phyloP scores from a whole-genome alignment of 495 filamentous ascomycete genomes.

The Immersiella caudata region DNA sequence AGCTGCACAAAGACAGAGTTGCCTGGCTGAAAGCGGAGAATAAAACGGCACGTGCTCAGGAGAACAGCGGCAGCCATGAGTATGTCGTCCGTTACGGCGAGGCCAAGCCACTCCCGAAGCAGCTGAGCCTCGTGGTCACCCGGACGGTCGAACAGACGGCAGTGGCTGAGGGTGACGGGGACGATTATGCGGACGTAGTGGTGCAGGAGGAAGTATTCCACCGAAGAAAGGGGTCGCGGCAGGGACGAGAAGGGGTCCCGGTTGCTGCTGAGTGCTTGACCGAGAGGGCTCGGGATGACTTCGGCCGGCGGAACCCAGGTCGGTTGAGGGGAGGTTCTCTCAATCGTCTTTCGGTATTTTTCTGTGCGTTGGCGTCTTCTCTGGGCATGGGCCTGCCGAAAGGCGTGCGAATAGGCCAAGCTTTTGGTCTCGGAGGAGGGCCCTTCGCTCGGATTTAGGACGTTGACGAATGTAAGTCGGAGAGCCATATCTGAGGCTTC shows the following conservation, averaged over 20 bases:
- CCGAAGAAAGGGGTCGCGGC: slow-evolving; percentile 19
- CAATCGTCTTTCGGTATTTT: slow-evolving; percentile 4
- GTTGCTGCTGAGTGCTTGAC: slow-evolving; percentile 13
- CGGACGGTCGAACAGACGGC: slow-evolving; percentile 19
- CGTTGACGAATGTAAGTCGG: slow-evolving; percentile 18
- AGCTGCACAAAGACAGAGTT: slow-evolving; percentile 11
- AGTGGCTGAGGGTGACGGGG: slow-evolving; percentile 20
- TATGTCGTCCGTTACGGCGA: slow-evolving; percentile 19
- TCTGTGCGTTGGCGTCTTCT: slow-evolving; percentile 12
- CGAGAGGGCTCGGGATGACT: slow-evolving; percentile 5
- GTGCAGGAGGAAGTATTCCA: slow-evolving; percentile 22
- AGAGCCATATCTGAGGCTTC: slow-evolving; percentile 15
- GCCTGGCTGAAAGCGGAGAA: slow-evolving; percentile 9
- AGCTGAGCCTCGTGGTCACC: slow-evolving; percentile 22
- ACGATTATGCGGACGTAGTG: slow-evolving; percentile 21
- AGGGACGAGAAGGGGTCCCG: slow-evolving; percentile 21
- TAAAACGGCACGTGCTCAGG: slow-evolving; percentile 23
- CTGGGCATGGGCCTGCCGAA: slow-evolving; percentile 22
- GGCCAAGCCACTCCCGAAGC: slow-evolving; percentile 25
- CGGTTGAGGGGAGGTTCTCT: background rate
- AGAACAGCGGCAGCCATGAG: slow-evolving; percentile 21
- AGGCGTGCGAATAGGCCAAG: slow-evolving; percentile 20
- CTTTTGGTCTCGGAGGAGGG: slow-evolving; percentile 16
- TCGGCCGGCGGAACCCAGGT: background rate
- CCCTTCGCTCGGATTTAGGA: slow-evolving; percentile 14